These are phyloP conservation scores for Neoascochyta sp. DNA, from an alignment of 2,329 filamentous ascomycete species.

Conservation along the genomic window DNA sequence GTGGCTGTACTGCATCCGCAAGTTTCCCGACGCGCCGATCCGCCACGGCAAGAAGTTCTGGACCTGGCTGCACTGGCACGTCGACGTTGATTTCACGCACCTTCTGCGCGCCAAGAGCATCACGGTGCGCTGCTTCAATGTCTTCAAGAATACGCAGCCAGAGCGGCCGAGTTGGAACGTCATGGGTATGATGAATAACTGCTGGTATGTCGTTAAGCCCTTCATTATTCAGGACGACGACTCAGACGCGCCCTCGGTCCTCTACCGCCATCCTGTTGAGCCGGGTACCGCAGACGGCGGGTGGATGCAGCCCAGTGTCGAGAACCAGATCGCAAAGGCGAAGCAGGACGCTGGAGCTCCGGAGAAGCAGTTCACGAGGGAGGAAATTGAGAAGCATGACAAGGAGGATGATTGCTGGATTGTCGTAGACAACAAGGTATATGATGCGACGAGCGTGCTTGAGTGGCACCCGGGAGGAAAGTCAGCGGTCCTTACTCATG, in stretches of 20 bases:
- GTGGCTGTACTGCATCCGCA: constrained; percentile 51
- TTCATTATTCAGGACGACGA: constrained; percentile 37
- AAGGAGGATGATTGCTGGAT: constrained; percentile 52
- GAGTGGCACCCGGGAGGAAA: constrained; percentile 58
- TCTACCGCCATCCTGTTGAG: constrained; percentile 40
- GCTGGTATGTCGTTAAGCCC: constrained; percentile 47
- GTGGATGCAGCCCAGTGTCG: constrained; percentile 51
- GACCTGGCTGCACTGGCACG: constrained; percentile 53
- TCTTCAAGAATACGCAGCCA: constrained; percentile 52
- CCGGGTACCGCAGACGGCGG: constrained; percentile 44
- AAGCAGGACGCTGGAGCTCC: constrained; percentile 47
- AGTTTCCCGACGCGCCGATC: constrained; percentile 49
- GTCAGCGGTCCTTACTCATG: constrained; percentile 48
- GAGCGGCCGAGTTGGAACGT: constrained; percentile 48
- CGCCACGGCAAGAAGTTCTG: constrained; percentile 54
- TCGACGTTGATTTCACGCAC: constrained; percentile 47
- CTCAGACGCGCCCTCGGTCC: constrained; percentile 24
- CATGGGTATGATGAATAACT: constrained; percentile 56
- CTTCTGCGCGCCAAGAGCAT: constrained; percentile 45
- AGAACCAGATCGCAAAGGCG: constrained; percentile 44
- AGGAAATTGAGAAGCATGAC: constrained; percentile 49
- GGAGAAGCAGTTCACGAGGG: constrained; percentile 50
- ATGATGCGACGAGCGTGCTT: constrained; percentile 61
- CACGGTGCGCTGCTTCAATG: constrained; percentile 48
- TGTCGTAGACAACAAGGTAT: constrained; percentile 61